A percentile compares a stretch with the other conserved stretches of the same genome.
Conservation (phyloP, 257 asterid species). For the Oldenlandia corymbosa region DNA sequence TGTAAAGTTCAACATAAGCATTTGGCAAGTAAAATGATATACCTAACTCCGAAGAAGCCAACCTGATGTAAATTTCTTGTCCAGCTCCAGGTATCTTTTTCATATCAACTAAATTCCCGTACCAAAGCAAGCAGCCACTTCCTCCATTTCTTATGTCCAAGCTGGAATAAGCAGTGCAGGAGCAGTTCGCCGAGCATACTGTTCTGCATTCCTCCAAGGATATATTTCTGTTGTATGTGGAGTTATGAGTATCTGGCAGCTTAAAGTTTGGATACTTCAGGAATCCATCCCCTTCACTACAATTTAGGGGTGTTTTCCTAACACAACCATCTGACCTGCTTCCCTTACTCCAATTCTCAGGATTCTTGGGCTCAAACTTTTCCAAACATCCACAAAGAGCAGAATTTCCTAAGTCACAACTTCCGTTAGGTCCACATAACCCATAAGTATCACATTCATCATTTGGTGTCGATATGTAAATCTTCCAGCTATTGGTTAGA, state of each 20-base stretch:
- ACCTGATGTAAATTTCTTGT: conserved; percentile 26
- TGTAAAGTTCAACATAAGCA: background rate
- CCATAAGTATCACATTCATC: conserved; percentile 34
- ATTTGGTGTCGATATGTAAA: conserved; percentile 10
- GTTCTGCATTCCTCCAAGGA: conserved; percentile 11
- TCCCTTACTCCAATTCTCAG: conserved; percentile 21
- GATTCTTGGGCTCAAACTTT: conserved; percentile 24
- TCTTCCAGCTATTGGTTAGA: conserved; percentile 20
- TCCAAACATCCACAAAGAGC: conserved; percentile 36
- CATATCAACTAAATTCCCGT: conserved; percentile 24
- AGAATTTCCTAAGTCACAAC: conserved; percentile 21
- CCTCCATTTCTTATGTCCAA: conserved; percentile 10
- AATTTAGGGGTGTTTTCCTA: conserved; percentile 3
- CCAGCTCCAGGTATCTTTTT: conserved; percentile 18
- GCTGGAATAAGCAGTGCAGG: conserved; percentile 19
- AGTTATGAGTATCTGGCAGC: conserved; percentile 18
- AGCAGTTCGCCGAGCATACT: conserved; percentile 18
- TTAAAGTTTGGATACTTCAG: conserved; percentile 13
- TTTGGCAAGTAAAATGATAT: background rate
- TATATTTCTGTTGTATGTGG: background rate
- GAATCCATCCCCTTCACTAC: conserved; percentile 20
- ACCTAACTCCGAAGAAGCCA: conserved; percentile 32
- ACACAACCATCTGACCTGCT: conserved; percentile 23
- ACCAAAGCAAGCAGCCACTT: conserved; percentile 33
- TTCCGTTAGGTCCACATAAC: conserved; percentile 34